A percentile compares a stretch with the other conserved stretches of the same genome.
Evolutionary conservation across 768 basidiomycete species (phyloP).

Genomic region (Serpula lacrymans): DNA sequence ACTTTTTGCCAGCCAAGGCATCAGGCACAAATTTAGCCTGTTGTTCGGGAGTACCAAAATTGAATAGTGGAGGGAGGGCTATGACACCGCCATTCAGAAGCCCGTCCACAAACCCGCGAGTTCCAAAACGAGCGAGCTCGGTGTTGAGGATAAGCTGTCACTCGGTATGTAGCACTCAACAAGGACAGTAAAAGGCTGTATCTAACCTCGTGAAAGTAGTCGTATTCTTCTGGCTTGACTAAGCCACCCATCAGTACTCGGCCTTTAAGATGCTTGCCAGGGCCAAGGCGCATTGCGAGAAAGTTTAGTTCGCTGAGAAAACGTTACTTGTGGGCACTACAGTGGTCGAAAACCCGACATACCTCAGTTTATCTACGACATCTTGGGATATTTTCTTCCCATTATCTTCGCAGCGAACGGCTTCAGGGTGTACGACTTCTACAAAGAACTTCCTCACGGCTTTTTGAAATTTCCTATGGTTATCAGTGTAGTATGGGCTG

Average conservation of each 20-base stretch:
- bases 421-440: slow-evolving; percentile 73
- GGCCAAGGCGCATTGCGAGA: slow-evolving; percentile 88
- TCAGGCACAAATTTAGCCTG: slow-evolving; percentile 69
- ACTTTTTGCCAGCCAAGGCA: slow-evolving; percentile 75
- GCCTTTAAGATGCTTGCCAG: slow-evolving; percentile 84
- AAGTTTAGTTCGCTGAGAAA: slow-evolving; percentile 65
- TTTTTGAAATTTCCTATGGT: slow-evolving; percentile 71
- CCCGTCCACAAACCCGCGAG: slow-evolving; percentile 86
- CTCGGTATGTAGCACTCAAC: slow-evolving; percentile 1
- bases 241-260: slow-evolving; percentile 71
- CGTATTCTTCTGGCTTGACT: slow-evolving; percentile 79
- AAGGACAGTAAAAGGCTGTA: not conserved
- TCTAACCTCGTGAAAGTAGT: slow-evolving; percentile 88
- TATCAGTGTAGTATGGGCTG: slow-evolving; percentile 75
- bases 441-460: slow-evolving; percentile 75
- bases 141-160: slow-evolving; percentile 70
- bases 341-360: slow-evolving; percentile 21
- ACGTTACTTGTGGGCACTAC: not conserved
- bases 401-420: slow-evolving; percentile 74
- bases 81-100: slow-evolving; percentile 80
- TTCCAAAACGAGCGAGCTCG: slow-evolving; percentile 80
- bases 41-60: slow-evolving; percentile 78
- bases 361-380: slow-evolving; percentile 84
- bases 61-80: slow-evolving; percentile 85
- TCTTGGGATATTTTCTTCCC: slow-evolving; percentile 84